phyloP scores from a whole-genome alignment of 805 yeast genomes.

The Kodamaea kaohsiungensis region DNA sequence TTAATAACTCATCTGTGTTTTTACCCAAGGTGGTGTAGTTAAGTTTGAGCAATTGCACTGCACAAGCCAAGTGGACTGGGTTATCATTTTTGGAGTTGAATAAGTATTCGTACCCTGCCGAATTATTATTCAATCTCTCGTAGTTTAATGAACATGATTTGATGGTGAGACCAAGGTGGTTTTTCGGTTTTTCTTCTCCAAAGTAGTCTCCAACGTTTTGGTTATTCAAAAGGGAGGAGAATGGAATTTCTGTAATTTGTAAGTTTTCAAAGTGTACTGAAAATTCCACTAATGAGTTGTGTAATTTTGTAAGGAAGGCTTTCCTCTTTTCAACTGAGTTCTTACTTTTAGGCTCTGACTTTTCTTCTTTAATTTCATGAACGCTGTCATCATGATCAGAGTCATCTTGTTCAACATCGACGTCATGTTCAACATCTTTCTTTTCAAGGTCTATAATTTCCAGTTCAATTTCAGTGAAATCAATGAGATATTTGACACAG shows the following conservation, averaged over 20 bases:
- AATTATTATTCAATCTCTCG: conserved; percentile 19
- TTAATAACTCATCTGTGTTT: conserved; percentile 29
- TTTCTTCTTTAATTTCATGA: neutral
- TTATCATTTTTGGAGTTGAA: conserved; percentile 31
- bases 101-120: conserved; percentile 43
- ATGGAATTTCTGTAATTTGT: conserved; percentile 30
- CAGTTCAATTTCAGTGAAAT: neutral
- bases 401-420: neutral
- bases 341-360: neutral
- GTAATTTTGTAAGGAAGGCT: conserved; percentile 20
- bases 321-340: neutral
- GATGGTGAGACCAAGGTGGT: conserved; percentile 25
- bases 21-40: conserved; percentile 19
- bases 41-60: conserved; percentile 34
- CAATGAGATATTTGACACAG: conserved; percentile 17
- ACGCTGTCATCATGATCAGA: neutral
- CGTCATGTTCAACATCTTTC: neutral
- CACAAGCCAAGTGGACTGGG: conserved; percentile 35
- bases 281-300: conserved; percentile 23
- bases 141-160: conserved; percentile 30
- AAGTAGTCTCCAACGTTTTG: conserved; percentile 24
- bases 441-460: neutral
- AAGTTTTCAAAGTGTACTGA: conserved; percentile 30
- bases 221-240: conserved; percentile 25
- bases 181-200: conserved; percentile 17